Base-by-base conservation (phyloP, 2,329 filamentous ascomycete genomes). In the Fusarium pseudocircinatum region DNA sequence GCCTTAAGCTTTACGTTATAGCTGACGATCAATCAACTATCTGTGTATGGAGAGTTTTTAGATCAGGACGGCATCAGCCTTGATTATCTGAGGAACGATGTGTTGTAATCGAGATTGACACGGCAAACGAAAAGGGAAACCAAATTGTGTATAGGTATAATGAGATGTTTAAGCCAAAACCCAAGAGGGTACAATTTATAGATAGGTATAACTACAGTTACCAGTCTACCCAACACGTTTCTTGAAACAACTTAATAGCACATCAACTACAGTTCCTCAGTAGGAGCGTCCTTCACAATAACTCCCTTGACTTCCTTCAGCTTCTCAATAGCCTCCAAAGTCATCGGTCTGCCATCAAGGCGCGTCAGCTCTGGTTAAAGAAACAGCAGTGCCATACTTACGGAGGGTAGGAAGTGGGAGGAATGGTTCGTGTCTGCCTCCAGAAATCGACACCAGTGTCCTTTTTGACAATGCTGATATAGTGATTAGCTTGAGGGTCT, bases 401-500 rank as follows among this genome's bases (percentile, higher is more conserved):
- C 65, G 65, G 65, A 20, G 65, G 65, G 16, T 68, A 68, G 4
- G 39, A 68, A 9, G 40, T 68, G 9, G 65, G 65, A 12, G 65
- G 65, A 10, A 68, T 49, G 0, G 63, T 54, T 40, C 65, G 30
- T 0, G 63, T 68, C n/a, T 64, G 65, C 14, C 26, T 54, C 65
- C 65, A 68, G 10, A 16, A 39, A 4, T 62, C 44, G 1, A 11
- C 65, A 8, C 65, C 65, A 18, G 65, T 68, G 8, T 68, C 65
- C 4, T 68, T 37, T 14, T 67, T 54, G 4, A 68, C 34, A 1
- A 68, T 40, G 6, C 65, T 68, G 2, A 10, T 7, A 20, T 1
- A 1, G 16, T 22, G 4, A 0, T 68, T 2, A 68, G 63, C 46
- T 24, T 9, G 12, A 2, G 9, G 4, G 4, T 16, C 4, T 4